phyloP scores from a whole-genome alignment of 768 basidiomycete species.

The Exidia glandulosa region DNA sequence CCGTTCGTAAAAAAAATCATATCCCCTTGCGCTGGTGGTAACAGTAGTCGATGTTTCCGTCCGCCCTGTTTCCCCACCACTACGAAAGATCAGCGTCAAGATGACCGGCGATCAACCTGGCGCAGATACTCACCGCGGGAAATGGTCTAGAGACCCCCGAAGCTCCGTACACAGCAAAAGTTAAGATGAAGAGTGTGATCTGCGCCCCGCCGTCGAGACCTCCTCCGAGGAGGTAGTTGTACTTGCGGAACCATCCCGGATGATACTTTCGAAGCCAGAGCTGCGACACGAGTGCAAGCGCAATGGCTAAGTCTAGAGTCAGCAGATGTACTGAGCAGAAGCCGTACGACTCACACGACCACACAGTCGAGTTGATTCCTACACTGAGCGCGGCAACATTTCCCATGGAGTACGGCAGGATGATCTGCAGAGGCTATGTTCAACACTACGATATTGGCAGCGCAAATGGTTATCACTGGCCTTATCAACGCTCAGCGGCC shows the following conservation, averaged over 20 bases:
- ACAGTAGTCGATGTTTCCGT: neutral
- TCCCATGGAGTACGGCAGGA: slow-evolving; percentile 28
- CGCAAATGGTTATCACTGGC: neutral
- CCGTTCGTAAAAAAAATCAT: neutral
- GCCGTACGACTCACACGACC: neutral
- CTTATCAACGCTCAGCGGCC: slow-evolving; percentile 36
- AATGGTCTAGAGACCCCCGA: slow-evolving; percentile 38
- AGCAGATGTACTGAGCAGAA: neutral
- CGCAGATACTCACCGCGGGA: slow-evolving; percentile 20
- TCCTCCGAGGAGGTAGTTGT: slow-evolving; percentile 58
- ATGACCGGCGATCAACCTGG: neutral
- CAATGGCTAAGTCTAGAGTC: slow-evolving; percentile 11
- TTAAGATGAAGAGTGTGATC: slow-evolving; percentile 51
- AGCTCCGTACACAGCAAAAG: slow-evolving; percentile 56
- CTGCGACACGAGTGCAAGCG: slow-evolving; percentile 48
- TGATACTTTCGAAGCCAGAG: slow-evolving; percentile 43
- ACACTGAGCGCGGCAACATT: neutral
- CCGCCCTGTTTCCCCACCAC: neutral
- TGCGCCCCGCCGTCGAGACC: slow-evolving; percentile 57
- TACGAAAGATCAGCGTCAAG: neutral
- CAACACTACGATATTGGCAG: neutral
- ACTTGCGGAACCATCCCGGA: slow-evolving; percentile 57
- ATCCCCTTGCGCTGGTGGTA: neutral
- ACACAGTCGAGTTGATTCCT: neutral
- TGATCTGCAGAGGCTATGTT: slow-evolving; percentile 14